Evolutionary conservation across 345 rosid species (phyloP), one percentile per base, ranked within the genome.

Genomic region (Angophora floribunda): DNA sequence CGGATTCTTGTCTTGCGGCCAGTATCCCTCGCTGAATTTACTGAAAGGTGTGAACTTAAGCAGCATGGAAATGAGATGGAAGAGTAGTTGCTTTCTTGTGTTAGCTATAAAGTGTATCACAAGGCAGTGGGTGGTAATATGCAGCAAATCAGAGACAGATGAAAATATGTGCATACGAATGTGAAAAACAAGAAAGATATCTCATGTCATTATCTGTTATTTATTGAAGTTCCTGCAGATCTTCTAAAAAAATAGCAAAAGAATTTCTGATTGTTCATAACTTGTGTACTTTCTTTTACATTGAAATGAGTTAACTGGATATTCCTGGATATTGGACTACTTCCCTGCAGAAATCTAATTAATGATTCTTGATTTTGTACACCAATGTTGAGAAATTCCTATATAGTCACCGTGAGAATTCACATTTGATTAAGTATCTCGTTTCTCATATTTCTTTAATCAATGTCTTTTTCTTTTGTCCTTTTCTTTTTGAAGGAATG

Each of bases 1-100:
- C 92, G 99, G 92, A 95, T 97, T 80, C 93, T 94, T 87, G 98
- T 97, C 89, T 88, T 96, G 91, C 93, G 91, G 88, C 97, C 99
- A 57, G 70, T 96, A 50, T 95, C 97, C 80, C 93, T 96, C 86
- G 89, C 96, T 13, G 94, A 95, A 61, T 96, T 97, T 90, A 97
- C 97, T 24, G 93, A 94, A 89, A 95, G 96, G 99, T 96, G 85
- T 47, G 89, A 89, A 59, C 86, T 45, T 85, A 61, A 52, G 82
- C 51, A 36, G 63, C 75, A 59, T 85, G 55, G 82, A 44, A 75
- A 85, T 41, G 41, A 30, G 87, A 15, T 36, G 14, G 45, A 51
- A 50, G 26, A n/a, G 49, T 51, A 85, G 47, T 32, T 51, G 59
- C 17, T 85, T 45, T 11, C 61, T 85, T 85, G 26, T 6, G 5